Evolutionary conservation across 2,329 filamentous ascomycete species (phyloP), one percentile per base, ranked within the genome.

Genomic region (Trichoderma koningiopsis): DNA sequence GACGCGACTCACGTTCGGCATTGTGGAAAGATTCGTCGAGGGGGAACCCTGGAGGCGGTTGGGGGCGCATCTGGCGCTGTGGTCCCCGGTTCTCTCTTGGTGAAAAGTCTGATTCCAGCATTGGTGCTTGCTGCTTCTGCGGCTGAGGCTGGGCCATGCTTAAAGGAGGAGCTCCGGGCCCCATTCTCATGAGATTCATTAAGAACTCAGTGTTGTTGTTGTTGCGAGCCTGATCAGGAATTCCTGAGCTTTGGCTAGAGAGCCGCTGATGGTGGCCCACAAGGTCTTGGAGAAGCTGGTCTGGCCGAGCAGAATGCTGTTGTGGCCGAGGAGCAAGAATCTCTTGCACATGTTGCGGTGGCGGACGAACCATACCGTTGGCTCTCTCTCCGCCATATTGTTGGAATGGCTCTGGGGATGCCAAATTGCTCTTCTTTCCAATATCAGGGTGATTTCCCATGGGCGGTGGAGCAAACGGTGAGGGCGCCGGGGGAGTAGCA

Each of bases 141-240:
- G 61, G 75, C 56, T 74, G 74, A 43, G 85, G 84, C 72, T 87
- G 82, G 77, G 87, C 82, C 63, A 87, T 76, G 59, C 84, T 59
- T 4, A 66, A 49, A 14, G 68, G 61, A 14, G 68, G 67, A 29
- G 64, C 70, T 27, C 69, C 86, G 0, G 85, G 81, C 0, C 76
- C 77, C 47, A 81, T 81, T 70, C 85, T 84, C 92, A 97, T 96
- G 35, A 97, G 85, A 71, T 90, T 92, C 80, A 97, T 92, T 60
- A 97, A 82, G 77, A 96, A 94, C 72, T 96, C 92, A n/a, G 91
- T 88, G 74, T 95, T 92, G 74, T 85, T 88, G 77, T 86, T 89
- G 76, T 82, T 85, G 59, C 81, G 83, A 73, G 72, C 80, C 70
- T 82, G 82, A 63, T 87, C 85, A 43, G 80, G 78, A 40, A 85